phyloP scores from a whole-genome alignment of 2,329 filamentous ascomycete species.

The Xylariaceae sp. region DNA sequence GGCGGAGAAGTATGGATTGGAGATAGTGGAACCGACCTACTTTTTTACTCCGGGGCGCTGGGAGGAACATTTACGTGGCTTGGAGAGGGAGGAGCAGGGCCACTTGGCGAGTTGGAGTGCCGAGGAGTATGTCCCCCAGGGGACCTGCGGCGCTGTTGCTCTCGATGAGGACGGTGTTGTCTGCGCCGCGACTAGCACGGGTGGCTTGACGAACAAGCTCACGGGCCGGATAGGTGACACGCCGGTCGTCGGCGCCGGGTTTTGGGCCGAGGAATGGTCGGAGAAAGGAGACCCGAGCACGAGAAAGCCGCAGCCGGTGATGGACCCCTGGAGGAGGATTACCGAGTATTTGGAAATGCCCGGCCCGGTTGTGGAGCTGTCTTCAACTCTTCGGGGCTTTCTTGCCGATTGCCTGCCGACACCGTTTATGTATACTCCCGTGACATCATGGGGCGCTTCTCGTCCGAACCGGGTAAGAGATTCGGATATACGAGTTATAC shows the following conservation, averaged over 20 bases:
- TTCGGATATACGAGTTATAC: slow-evolving; percentile 35
- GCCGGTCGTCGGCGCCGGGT: slow-evolving; percentile 76
- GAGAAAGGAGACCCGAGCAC: slow-evolving; percentile 41
- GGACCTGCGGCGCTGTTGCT: slow-evolving; percentile 79
- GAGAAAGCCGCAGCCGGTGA: slow-evolving; percentile 1
- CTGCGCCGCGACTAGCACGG: slow-evolving; percentile 64
- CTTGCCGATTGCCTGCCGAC: slow-evolving; percentile 59
- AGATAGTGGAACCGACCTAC: slow-evolving; percentile 65
- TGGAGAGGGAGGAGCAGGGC: slow-evolving; percentile 44
- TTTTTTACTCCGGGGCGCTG: slow-evolving; percentile 76
- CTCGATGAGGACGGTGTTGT: slow-evolving; percentile 71
- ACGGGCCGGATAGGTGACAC: slow-evolving; percentile 84
- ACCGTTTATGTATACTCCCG: slow-evolving; percentile 40
- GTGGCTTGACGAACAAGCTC: slow-evolving; percentile 84
- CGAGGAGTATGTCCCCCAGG: slow-evolving; percentile 70
- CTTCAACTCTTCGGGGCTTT: slow-evolving; percentile 43
- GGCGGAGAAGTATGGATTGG: slow-evolving; percentile 64
- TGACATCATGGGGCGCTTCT: slow-evolving; percentile 8
- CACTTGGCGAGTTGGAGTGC: slow-evolving; percentile 51
- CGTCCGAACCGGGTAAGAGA: background rate
- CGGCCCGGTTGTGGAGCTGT: slow-evolving; percentile 39
- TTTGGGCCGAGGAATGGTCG: slow-evolving; percentile 83
- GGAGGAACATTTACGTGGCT: slow-evolving; percentile 68
- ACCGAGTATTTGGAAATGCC: slow-evolving; percentile 19
- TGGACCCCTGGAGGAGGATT: slow-evolving; percentile 21